phyloP scores from a whole-genome alignment of 148 eudicot species.

The Rhododendron simsii region DNA sequence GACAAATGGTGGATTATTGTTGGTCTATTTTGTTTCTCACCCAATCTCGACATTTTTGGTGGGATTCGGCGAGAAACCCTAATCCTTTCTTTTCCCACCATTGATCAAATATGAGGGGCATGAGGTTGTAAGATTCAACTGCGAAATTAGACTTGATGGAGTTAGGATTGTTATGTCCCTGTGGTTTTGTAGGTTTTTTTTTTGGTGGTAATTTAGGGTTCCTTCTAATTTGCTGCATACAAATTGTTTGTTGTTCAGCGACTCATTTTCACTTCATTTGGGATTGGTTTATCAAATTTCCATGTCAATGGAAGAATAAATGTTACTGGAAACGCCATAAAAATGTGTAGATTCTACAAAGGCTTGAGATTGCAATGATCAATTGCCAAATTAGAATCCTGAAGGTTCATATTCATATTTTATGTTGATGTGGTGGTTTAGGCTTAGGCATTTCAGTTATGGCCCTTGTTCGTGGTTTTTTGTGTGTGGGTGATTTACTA shows the following conservation, averaged over 20 bases:
- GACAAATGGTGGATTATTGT: background rate
- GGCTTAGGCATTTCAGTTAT: background rate
- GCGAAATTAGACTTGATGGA: background rate
- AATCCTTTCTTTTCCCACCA: background rate
- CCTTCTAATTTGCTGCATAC: background rate
- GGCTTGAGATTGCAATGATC: background rate
- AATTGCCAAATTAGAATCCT: background rate
- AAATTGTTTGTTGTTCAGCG: background rate
- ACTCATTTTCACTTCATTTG: background rate
- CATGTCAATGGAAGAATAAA: background rate
- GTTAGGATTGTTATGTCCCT: background rate
- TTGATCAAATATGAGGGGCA: background rate
- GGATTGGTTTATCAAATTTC: background rate
- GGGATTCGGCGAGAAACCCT: background rate
- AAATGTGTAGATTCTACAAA: background rate
- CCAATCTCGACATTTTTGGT: background rate
- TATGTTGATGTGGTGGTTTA: background rate
- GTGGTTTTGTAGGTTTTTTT: background rate
- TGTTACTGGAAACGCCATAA: background rate
- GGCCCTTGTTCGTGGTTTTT: background rate
- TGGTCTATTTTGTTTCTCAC: background rate
- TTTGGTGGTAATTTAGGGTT: background rate
- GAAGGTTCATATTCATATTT: background rate
- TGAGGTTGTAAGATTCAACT: background rate
- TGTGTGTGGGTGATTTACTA: background rate